A percentile compares a stretch with the other conserved stretches of the same genome.
phyloP scores from a whole-genome alignment of 495 filamentous ascomycete genomes.

The Extremus antarcticus region DNA sequence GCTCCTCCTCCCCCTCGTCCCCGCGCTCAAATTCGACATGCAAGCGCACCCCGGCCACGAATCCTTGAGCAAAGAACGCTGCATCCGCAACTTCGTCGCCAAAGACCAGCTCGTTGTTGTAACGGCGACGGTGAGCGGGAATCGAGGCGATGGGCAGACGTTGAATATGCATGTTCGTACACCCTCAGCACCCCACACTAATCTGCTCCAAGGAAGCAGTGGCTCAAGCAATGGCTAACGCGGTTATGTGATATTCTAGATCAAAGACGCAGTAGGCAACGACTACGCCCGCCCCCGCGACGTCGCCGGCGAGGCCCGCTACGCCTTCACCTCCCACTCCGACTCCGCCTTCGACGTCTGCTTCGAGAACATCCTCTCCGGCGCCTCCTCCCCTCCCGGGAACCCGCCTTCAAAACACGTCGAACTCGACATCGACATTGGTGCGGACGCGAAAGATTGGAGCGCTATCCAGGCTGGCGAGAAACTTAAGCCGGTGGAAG shows the following conservation, averaged over 20 bases:
- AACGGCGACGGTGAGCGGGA: slow-evolving; percentile 77
- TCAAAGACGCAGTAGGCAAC: slow-evolving; percentile 88
- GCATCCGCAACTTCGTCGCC: slow-evolving; percentile 91
- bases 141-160: slow-evolving; percentile 81
- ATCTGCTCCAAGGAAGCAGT: no score
- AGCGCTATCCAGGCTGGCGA: slow-evolving; percentile 88
- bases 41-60: slow-evolving; percentile 52
- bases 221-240: no score
- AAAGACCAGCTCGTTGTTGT: slow-evolving; percentile 95
- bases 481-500: slow-evolving; percentile 96
- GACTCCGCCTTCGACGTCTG: slow-evolving; percentile 96
- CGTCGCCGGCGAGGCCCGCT: slow-evolving; percentile 80
- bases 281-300: slow-evolving; percentile 88
- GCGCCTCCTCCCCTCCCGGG: slow-evolving; percentile 27
- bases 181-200: background rate
- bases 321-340: slow-evolving; percentile 88
- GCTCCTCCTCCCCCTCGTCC: slow-evolving; percentile 41
- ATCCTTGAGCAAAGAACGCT: slow-evolving; percentile 58
- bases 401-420: slow-evolving; percentile 63
- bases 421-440: slow-evolving; percentile 97
- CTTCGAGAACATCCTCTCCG: slow-evolving; percentile 73
- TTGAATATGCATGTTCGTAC: slow-evolving; percentile 79
- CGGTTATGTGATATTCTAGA: slow-evolving; percentile 47
- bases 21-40: slow-evolving; percentile 90
- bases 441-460: slow-evolving; percentile 97